Evolutionary conservation across 2,329 filamentous ascomycete species (phyloP).

Genomic region (Aspergillus awamori): DNA sequence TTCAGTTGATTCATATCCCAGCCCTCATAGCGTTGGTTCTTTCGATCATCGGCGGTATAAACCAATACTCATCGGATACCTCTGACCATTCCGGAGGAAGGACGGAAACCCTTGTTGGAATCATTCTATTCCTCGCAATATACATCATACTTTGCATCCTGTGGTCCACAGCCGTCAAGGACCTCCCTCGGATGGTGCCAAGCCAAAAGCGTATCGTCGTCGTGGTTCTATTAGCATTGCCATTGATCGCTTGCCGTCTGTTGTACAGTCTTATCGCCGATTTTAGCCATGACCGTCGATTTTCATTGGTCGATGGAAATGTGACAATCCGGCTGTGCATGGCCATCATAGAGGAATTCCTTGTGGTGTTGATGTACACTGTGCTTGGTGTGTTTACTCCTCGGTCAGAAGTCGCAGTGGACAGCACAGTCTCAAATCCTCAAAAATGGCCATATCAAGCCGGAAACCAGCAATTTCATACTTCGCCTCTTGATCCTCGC

Average conservation of each 20-base stretch:
- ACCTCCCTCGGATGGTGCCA: neutral
- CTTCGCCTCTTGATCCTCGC: neutral
- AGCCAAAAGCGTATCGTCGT: constrained; percentile 1
- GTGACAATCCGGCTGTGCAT: neutral
- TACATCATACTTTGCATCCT: neutral
- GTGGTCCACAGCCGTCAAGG: neutral
- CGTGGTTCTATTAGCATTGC: neutral
- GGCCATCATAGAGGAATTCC: constrained; percentile 6
- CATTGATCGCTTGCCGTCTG: neutral
- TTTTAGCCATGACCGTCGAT: neutral
- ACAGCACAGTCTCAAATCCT: neutral
- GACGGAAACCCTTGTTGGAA: neutral
- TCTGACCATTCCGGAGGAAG: neutral
- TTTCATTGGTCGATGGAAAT: constrained; percentile 1
- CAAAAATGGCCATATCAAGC: neutral
- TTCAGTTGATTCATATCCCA: constrained; percentile 2
- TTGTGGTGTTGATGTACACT: constrained; percentile 4
- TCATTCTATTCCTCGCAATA: constrained; percentile 1
- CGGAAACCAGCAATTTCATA: neutral
- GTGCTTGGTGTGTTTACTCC: neutral
- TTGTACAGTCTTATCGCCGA: neutral
- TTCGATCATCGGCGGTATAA: constrained; percentile 1
- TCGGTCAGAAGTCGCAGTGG: neutral
- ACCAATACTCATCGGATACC: neutral
- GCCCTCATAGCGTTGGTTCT: neutral